phyloP scores from a whole-genome alignment of 2,329 filamentous ascomycete species.

The Colletotrichum noveboracense region DNA sequence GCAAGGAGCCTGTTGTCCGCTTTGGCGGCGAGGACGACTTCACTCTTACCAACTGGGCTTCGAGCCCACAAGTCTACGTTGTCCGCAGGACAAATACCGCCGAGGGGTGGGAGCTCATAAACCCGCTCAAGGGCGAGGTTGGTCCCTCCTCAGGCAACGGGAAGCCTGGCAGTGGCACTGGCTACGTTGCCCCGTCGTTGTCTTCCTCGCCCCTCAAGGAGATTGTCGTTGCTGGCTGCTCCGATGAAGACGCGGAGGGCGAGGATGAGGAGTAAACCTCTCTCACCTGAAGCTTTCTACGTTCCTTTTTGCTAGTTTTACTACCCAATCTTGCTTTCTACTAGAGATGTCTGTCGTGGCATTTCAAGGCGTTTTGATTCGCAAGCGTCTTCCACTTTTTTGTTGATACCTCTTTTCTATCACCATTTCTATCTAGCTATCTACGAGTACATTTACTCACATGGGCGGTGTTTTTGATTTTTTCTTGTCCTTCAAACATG shows the following conservation, averaged over 20 bases:
- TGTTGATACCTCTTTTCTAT: not conserved
- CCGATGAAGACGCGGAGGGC: constrained; percentile 22
- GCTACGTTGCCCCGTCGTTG: not conserved
- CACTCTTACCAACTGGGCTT: constrained; percentile 47
- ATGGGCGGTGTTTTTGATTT: not conserved
- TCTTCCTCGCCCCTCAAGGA: not conserved
- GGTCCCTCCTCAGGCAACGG: constrained; percentile 20
- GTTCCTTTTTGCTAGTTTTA: not conserved
- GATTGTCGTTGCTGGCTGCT: not conserved
- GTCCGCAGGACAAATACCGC: constrained; percentile 27
- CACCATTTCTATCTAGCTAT: not conserved
- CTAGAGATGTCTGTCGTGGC: not conserved
- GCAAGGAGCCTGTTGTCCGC: constrained; percentile 31
- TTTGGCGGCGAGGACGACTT: constrained; percentile 45
- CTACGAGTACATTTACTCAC: not conserved
- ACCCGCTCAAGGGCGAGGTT: constrained; percentile 27
- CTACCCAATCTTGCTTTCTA: not conserved
- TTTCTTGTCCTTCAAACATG: not conserved
- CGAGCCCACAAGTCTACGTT: constrained; percentile 39
- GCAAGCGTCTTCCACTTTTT: not conserved
- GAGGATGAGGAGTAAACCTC: constrained; percentile 13
- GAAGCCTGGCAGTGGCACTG: constrained; percentile 4
- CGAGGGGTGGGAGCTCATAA: constrained; percentile 38
- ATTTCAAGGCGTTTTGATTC: not conserved
- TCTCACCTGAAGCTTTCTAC: not conserved